phyloP scores from a whole-genome alignment of 2,329 filamentous ascomycete genomes.

The Pseudocercospora macadamiae region DNA sequence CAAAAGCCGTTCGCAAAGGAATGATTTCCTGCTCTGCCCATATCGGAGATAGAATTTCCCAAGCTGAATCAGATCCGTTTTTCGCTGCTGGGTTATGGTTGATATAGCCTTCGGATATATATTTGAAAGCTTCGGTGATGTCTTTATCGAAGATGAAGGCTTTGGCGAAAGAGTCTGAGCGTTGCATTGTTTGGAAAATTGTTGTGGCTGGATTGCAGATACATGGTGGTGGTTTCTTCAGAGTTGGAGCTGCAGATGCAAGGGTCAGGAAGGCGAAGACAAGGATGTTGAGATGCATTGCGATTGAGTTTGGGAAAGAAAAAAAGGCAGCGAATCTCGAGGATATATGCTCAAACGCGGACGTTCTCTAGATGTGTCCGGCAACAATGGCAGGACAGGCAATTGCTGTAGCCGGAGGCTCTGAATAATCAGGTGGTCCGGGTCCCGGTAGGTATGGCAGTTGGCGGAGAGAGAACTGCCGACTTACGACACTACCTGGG shows the following conservation, averaged over 20 bases:
- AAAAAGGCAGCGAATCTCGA: too few species aligned
- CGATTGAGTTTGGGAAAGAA: too few species aligned
- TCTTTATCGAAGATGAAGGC: not conserved
- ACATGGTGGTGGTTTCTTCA: not conserved
- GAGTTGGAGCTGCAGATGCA: not conserved
- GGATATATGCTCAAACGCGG: too few species aligned
- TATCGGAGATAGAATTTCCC: not conserved
- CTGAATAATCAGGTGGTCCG: too few species aligned
- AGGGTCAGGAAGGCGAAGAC: not conserved
- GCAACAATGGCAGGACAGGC: too few species aligned
- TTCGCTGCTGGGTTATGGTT: not conserved
- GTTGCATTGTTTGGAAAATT: not conserved
- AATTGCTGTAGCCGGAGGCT: too few species aligned
- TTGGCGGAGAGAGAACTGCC: too few species aligned
- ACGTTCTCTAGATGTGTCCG: too few species aligned
- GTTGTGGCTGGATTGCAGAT: not conserved
- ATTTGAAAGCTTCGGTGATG: not conserved
- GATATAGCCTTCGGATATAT: not conserved
- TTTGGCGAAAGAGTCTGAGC: not conserved
- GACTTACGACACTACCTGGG: too few species aligned
- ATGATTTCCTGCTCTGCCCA: not conserved
- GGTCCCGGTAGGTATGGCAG: too few species aligned
- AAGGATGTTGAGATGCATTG: not conserved
- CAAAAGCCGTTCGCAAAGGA: not conserved
- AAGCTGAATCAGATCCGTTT: not conserved